Evolutionary conservation across 257 asterid genomes (phyloP).

Genomic region (Gentiana macrophylla): DNA sequence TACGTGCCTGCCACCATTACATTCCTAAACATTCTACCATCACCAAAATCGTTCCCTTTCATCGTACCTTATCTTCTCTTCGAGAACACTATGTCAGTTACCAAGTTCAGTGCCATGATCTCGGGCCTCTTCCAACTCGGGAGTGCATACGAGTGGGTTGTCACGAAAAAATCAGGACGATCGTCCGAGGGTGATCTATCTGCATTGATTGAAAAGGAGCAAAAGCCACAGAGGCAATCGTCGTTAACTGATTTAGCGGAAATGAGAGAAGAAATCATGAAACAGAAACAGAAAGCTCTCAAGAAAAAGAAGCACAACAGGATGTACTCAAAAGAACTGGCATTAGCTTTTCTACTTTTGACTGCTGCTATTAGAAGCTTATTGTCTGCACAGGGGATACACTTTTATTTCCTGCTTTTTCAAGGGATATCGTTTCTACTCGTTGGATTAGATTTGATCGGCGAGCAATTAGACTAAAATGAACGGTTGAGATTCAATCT

Average conservation of each 20-base stretch:
- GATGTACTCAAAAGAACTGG: slow-evolving; percentile 68
- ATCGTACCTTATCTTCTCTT: slow-evolving; percentile 78
- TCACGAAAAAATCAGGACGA: slow-evolving; percentile 80
- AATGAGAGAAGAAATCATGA: slow-evolving; percentile 37
- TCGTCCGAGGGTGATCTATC: slow-evolving; percentile 72
- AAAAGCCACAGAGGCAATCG: slow-evolving; percentile 41
- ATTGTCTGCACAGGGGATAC: slow-evolving; percentile 90
- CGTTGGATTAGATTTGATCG: slow-evolving; percentile 85
- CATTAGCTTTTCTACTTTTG: slow-evolving; percentile 63
- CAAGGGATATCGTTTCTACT: slow-evolving; percentile 86
- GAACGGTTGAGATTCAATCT: neutral
- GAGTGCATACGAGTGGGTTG: slow-evolving; percentile 91
- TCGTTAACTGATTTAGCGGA: slow-evolving; percentile 69
- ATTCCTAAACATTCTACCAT: slow-evolving; percentile 64
- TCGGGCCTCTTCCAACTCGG: slow-evolving; percentile 92
- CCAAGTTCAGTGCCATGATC: slow-evolving; percentile 92
- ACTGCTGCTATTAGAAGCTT: slow-evolving; percentile 78
- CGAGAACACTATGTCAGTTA: slow-evolving; percentile 94
- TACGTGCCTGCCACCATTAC: slow-evolving; percentile 77
- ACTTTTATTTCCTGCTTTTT: slow-evolving; percentile 83
- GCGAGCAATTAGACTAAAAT: slow-evolving; percentile 57
- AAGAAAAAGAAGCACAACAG: slow-evolving; percentile 66
- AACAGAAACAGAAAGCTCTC: slow-evolving; percentile 23
- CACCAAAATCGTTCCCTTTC: slow-evolving; percentile 93
- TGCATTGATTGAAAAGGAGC: slow-evolving; percentile 39